phyloP scores from a whole-genome alignment of 2,329 filamentous ascomycete genomes.

The Fusarium sp. region DNA sequence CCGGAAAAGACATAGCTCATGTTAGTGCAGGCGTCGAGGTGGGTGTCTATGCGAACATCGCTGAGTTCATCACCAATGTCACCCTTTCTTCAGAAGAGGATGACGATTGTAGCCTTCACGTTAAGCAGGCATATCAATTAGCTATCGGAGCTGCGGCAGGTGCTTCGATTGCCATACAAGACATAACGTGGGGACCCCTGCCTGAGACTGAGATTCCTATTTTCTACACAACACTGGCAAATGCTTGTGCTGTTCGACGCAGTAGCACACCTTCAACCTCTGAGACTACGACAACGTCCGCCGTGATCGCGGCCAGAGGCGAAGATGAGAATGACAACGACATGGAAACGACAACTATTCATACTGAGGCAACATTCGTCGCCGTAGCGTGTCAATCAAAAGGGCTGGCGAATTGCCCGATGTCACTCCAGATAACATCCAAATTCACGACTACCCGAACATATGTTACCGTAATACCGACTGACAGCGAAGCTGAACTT shows the following conservation, averaged over 20 bases:
- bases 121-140: slow-evolving; percentile 63
- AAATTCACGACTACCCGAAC: slow-evolving; percentile 58
- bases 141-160: slow-evolving; percentile 69
- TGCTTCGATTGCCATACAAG: slow-evolving; percentile 62
- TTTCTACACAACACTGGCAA: slow-evolving; percentile 66
- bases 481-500: slow-evolving; percentile 47
- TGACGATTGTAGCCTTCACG: too few relatives aligned
- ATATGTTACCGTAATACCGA: slow-evolving; percentile 57
- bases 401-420: slow-evolving; percentile 65
- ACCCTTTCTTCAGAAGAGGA: too few relatives aligned
- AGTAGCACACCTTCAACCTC: slow-evolving; percentile 38
- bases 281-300: slow-evolving; percentile 35
- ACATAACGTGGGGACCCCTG: slow-evolving; percentile 65
- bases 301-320: neutral
- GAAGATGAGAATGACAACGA: slow-evolving; percentile 41
- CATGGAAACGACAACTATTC: slow-evolving; percentile 59
- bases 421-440: slow-evolving; percentile 62
- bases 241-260: slow-evolving; percentile 57
- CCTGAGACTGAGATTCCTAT: slow-evolving; percentile 64
- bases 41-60: too few relatives aligned
- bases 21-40: too few relatives aligned
- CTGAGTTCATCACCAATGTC: too few relatives aligned
- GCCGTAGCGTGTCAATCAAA: slow-evolving; percentile 61
- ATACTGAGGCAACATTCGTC: slow-evolving; percentile 58
- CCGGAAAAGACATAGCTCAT: too few relatives aligned